These are phyloP conservation scores for Blastomyces emzantsi DNA, from an alignment of 2,329 filamentous ascomycete species.

Conservation along the genomic window DNA sequence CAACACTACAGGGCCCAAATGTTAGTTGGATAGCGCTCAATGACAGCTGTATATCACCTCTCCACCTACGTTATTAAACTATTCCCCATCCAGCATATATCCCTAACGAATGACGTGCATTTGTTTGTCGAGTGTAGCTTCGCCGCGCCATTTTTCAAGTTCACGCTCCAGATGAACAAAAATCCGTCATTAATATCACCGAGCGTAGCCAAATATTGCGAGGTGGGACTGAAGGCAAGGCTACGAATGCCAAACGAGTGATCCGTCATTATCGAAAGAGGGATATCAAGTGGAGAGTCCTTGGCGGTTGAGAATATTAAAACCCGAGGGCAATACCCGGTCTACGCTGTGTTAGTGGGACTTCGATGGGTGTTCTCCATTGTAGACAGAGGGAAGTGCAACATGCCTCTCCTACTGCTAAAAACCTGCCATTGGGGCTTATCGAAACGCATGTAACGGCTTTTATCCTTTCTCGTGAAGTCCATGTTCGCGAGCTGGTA, in stretches of 20 bases:
- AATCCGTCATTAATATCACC: constrained; percentile 89
- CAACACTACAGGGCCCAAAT: constrained; percentile 42
- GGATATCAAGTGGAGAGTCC: constrained; percentile 69
- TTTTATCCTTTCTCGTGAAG: constrained; percentile 85
- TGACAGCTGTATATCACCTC: not conserved
- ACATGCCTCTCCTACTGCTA: constrained; percentile 77
- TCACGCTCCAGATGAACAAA: constrained; percentile 81
- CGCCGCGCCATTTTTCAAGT: constrained; percentile 69
- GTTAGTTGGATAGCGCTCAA: constrained; percentile 11
- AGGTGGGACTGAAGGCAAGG: constrained; percentile 82
- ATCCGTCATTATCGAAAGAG: constrained; percentile 76
- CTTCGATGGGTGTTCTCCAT: not conserved
- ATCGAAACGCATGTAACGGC: constrained; percentile 84
- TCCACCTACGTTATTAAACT: constrained; percentile 61
- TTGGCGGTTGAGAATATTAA: constrained; percentile 74
- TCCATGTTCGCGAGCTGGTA: constrained; percentile 62
- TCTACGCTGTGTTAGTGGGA: constrained; percentile 40
- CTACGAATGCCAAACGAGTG: constrained; percentile 84
- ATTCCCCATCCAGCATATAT: constrained; percentile 85
- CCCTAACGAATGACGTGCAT: constrained; percentile 76
- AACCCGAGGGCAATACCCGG: constrained; percentile 84
- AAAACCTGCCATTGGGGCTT: constrained; percentile 74
- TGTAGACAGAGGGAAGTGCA: not conserved
- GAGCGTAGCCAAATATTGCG: constrained; percentile 76
- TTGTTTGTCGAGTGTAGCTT: constrained; percentile 80